Evolutionary conservation across 2,329 filamentous ascomycete species (phyloP).

Genomic region (Gaeumannomyces tritici): DNA sequence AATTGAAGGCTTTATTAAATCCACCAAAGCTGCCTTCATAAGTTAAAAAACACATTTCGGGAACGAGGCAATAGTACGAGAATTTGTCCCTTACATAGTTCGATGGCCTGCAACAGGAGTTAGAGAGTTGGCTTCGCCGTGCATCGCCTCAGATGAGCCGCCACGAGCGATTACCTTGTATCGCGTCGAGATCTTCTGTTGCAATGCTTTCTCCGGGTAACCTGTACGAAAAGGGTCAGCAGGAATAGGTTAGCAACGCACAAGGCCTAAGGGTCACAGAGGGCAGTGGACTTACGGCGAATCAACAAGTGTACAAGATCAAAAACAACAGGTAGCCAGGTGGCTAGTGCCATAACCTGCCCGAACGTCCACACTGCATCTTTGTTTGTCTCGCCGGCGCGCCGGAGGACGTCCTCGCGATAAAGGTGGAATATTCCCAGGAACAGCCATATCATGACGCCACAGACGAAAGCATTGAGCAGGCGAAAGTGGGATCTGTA

Average conservation of each 20-base stretch:
- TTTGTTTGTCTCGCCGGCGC: conserved; percentile 10
- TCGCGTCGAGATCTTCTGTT: not conserved
- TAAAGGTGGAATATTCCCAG: conserved; percentile 17
- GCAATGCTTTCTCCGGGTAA: not conserved
- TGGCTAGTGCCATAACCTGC: conserved; percentile 19
- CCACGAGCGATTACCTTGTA: not conserved
- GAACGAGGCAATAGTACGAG: too few species aligned
- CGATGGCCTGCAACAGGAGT: too few species aligned
- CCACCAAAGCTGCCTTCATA: too few species aligned
- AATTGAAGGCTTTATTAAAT: too few species aligned
- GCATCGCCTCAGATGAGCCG: too few species aligned
- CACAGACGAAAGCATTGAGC: conserved; percentile 10
- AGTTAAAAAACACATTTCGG: too few species aligned
- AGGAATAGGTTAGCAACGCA: too few species aligned
- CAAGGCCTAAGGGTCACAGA: too few species aligned
- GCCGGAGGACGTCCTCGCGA: conserved; percentile 8
- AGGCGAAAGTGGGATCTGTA: conserved; percentile 8
- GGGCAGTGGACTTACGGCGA: conserved; percentile 12
- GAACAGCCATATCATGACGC: conserved; percentile 17
- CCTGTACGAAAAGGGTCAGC: not conserved
- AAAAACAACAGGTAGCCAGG: conserved; percentile 18
- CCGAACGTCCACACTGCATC: conserved; percentile 19
- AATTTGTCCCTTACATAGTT: too few species aligned
- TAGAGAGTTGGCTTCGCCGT: too few species aligned
- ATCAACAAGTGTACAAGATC: conserved; percentile 16